Evolutionary conservation across 352 stramenopile genomes (phyloP), one percentile per base, ranked within the genome.

Genomic region (Phytopythium sindhum): DNA sequence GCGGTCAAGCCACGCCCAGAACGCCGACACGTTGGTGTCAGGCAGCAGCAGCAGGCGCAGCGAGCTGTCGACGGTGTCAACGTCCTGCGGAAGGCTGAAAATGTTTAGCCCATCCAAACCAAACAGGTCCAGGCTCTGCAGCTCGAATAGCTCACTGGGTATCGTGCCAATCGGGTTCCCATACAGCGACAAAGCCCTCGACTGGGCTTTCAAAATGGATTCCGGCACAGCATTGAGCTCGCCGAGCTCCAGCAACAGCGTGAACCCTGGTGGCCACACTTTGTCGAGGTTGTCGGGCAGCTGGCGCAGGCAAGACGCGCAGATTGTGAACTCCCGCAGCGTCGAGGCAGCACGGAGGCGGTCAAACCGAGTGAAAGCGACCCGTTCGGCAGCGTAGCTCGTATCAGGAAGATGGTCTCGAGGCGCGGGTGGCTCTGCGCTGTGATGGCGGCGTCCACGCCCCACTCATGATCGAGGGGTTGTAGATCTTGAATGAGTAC

Each of bases 301-400:
- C 12, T 37, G 33, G 0, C 50, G 60, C 2, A 82, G 56, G 54
- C 82, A 85, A 5, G 73, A 73, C 6, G 70, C 65, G 3, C 66
- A 77, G 23, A 86, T 59, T 45, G 81, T 69, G 39, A 86, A 62
- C 23, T 84, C 75, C 26, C 60, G 55, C 11, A 85, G 26, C 2
- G 50, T 53, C 1, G 56, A 6, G 77, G 75, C 35, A 81, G 78
- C 10, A 77, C 60, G 11, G 26, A 26, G 1, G 70, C 77, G 31
- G 77, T 42, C 42, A 89, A 31, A 0, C 77, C 75, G 0, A 29
- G 14, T 14, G 79, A 74, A 2, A 87, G 50, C 21, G 61, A 51
- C 5, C 42, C 62, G 42, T 78, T 61, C 0, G 67, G 59, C 61
- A 80, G 74, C 12, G 70, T 75, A 11, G 74, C 71, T 14, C 64